Conservation (phyloP, 306 rosid genomes). For the Pachyrhizus erosus region DNA sequence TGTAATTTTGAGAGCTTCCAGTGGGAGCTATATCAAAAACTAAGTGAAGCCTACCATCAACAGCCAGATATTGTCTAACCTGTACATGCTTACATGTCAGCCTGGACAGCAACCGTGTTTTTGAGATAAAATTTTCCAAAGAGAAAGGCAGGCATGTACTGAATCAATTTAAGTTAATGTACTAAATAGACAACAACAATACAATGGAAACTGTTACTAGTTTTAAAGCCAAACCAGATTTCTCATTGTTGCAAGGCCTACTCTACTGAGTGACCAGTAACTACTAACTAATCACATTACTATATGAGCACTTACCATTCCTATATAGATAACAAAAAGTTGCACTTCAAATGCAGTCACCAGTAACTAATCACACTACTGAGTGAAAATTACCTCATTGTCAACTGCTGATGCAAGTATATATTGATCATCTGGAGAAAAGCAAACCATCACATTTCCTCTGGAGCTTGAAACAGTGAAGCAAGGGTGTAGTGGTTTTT, state of each 20-base stretch:
- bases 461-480: constrained; percentile 77
- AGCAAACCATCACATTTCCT: constrained; percentile 94
- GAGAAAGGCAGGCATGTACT: background rate
- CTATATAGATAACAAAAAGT: background rate
- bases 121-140: constrained; percentile 28
- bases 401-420: constrained; percentile 85
- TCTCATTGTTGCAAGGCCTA: constrained; percentile 18
- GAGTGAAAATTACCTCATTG: constrained; percentile 66
- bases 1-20: constrained; percentile 77
- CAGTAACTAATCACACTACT: constrained; percentile 29
- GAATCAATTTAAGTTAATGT: constrained; percentile 20
- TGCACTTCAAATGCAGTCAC: constrained; percentile 7
- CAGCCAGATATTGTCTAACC: constrained; percentile 83
- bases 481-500: constrained; percentile 71
- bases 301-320: background rate
- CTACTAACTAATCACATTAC: constrained; percentile 32
- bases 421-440: constrained; percentile 90
- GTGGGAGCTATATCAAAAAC: constrained; percentile 75
- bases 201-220: background rate
- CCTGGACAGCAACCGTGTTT: constrained; percentile 6
- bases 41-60: constrained; percentile 87
- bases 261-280: background rate
- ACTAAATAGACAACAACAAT: background rate
- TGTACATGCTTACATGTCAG: constrained; percentile 49
- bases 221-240: constrained; percentile 31